Percentiles rank a stretch among this genome's conserved stretches.
Evolutionary conservation across 129 eudicot species (phyloP).

Genomic region (Flaveria trinervia): DNA sequence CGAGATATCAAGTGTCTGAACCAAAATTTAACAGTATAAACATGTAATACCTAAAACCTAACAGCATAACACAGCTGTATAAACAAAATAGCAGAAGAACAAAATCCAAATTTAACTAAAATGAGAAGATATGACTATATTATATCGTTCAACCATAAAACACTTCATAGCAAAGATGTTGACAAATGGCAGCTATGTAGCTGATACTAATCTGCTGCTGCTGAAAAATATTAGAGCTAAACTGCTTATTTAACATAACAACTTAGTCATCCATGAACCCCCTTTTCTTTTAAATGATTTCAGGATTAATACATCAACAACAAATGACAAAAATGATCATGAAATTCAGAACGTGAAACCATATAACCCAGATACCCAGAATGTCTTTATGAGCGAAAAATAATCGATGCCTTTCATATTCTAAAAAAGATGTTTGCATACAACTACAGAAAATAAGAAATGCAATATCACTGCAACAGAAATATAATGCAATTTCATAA

Average conservation of each 20-base stretch:
- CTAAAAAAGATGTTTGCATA: neutral
- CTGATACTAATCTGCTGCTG: neutral
- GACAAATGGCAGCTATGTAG: neutral
- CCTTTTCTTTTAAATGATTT: neutral
- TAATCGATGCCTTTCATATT: neutral
- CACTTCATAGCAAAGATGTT: neutral
- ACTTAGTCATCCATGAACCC: neutral
- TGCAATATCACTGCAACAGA: conserved; percentile 9
- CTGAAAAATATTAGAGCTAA: neutral
- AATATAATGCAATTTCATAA: conserved; percentile 1
- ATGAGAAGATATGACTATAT: neutral
- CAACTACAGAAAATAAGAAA: neutral
- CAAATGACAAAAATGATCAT: neutral
- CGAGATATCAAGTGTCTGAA: conserved; percentile 15
- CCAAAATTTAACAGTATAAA: conserved; percentile 1
- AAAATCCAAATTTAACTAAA: neutral
- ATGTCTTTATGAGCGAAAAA: conserved; percentile 14
- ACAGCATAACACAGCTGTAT: neutral
- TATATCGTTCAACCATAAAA: neutral
- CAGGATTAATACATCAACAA: neutral
- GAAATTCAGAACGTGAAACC: neutral
- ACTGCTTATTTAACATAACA: neutral
- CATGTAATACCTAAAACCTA: neutral
- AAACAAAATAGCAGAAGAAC: neutral
- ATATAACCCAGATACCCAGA: neutral